Evolutionary conservation across 768 basidiomycete genomes (phyloP), one percentile per base, ranked within the genome.

Genomic region (Daedaleopsis sinensis): DNA sequence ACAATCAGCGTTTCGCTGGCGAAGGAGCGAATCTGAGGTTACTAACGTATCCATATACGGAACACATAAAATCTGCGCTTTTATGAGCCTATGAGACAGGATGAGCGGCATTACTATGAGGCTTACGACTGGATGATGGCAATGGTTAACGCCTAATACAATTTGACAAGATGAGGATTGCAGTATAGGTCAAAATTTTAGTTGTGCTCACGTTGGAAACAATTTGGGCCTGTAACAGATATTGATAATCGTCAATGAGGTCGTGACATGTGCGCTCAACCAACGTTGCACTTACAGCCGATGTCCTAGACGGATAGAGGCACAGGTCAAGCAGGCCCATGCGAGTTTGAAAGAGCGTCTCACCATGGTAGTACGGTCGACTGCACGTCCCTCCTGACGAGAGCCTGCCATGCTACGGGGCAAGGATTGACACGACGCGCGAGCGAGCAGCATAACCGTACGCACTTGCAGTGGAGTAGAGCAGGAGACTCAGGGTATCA

Each of bases 11-110:
- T 52, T 37, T 3, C 8, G 35, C 8, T 12, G 15, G 23, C 23
- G 11, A 2, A 36, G 5, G 32, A 24, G 9, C 39, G 27, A 35
- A 39, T 9, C 47, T 43, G 27, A 32, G 35, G 49, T 13, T n/a
- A 63, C 62, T 10, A 9, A 63, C 62, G 44, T 27, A 57, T 58
- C 62, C 62, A 63, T 44, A 63, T 59, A 1, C 62, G 57, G 37
- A 58, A 59, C 18, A 48, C 24, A 18, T 63, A 63, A 35, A 63
- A 63, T 13, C 62, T 63, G 19, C 16, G 38, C 10, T 24, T 9
- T 16, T 16, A 8, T 48, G 43, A 50, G 36, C 21, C 1, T 4
- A 7, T 11, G 23, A 16, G 18, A 12, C 19, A 18, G 6, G 24
- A 10, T 11, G 19, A 19, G 18, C 9, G 35, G 8, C 2, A 10